A percentile compares a stretch with the other conserved stretches of the same genome.
Conservation (phyloP, 179 eudicot species). For the Silene coronaria region DNA sequence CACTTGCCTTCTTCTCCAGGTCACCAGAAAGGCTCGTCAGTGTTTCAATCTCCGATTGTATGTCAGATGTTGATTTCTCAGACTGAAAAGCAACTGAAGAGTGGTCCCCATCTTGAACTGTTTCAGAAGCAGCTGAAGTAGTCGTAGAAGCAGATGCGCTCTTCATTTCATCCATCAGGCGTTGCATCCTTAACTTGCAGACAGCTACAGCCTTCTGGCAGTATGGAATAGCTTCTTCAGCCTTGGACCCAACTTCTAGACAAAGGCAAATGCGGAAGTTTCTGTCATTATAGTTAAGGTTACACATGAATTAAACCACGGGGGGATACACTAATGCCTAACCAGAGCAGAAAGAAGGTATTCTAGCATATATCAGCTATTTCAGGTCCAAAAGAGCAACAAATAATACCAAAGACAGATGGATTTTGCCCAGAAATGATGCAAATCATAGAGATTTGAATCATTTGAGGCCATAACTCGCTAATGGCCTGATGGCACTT, state of each 20-base stretch:
- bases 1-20: constrained; percentile 82
- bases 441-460: not conserved
- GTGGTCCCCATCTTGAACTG: constrained; percentile 25
- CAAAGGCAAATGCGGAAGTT: constrained; percentile 84
- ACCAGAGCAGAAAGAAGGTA: not conserved
- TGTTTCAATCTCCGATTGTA: constrained; percentile 64
- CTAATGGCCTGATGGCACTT: not conserved
- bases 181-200: constrained; percentile 70
- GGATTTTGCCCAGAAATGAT: not conserved
- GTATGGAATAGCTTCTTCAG: constrained; percentile 82
- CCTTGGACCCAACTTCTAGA: constrained; percentile 72
- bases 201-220: constrained; percentile 80
- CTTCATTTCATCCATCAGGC: constrained; percentile 52
- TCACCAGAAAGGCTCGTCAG: constrained; percentile 56
- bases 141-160: constrained; percentile 30
- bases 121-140: constrained; percentile 32
- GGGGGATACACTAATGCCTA: not conserved
- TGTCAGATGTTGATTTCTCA: constrained; percentile 37
- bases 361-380: not conserved
- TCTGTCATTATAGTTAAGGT: constrained; percentile 51
- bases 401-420: not conserved
- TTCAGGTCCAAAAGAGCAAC: not conserved
- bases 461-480: not conserved
- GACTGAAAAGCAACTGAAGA: constrained; percentile 39
- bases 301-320: constrained; percentile 14